These are phyloP conservation scores for Coniophora puteana DNA, from an alignment of 1,284 basidiomycete genomes.

Conservation along the genomic window DNA sequence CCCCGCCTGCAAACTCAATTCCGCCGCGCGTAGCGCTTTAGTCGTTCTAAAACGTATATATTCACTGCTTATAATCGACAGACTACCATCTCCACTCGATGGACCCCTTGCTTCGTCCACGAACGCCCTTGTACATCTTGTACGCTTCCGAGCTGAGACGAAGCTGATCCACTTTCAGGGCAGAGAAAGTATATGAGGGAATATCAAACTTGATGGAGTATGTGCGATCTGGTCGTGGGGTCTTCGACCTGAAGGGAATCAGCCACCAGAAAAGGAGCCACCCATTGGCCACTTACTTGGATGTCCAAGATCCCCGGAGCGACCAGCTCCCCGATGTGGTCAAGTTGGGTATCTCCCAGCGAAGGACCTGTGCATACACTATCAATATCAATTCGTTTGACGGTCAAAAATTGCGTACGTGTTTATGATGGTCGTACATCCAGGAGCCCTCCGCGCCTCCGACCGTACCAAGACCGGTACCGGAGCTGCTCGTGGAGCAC, in stretches of 20 bases:
- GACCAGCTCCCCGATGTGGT: conserved; percentile 68
- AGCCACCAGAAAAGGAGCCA: background rate
- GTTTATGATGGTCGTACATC: conserved; percentile 71
- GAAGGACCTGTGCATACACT: conserved; percentile 44
- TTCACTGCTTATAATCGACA: too few species aligned
- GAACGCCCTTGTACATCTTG: conserved; percentile 82
- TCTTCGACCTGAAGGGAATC: conserved; percentile 25
- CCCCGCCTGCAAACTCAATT: too few species aligned
- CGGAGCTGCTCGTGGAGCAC: conserved; percentile 54
- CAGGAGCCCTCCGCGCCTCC: conserved; percentile 51
- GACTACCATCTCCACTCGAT: conserved; percentile 72
- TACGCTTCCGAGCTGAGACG: conserved; percentile 79
- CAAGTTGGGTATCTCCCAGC: conserved; percentile 75
- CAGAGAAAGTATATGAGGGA: conserved; percentile 72
- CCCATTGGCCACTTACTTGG: conserved; percentile 41
- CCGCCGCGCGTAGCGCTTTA: too few species aligned
- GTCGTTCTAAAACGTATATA: too few species aligned
- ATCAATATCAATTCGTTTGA: background rate
- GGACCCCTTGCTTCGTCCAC: conserved; percentile 56
- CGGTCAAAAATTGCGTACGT: conserved; percentile 35
- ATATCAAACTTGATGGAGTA: conserved; percentile 73
- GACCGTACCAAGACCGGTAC: conserved; percentile 47
- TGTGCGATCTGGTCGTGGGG: conserved; percentile 61
- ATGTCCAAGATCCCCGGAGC: conserved; percentile 75
- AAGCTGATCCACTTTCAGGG: conserved; percentile 82